Conservation (phyloP, 2,329 filamentous ascomycete genomes). For the Parastagonospora nodorum region DNA sequence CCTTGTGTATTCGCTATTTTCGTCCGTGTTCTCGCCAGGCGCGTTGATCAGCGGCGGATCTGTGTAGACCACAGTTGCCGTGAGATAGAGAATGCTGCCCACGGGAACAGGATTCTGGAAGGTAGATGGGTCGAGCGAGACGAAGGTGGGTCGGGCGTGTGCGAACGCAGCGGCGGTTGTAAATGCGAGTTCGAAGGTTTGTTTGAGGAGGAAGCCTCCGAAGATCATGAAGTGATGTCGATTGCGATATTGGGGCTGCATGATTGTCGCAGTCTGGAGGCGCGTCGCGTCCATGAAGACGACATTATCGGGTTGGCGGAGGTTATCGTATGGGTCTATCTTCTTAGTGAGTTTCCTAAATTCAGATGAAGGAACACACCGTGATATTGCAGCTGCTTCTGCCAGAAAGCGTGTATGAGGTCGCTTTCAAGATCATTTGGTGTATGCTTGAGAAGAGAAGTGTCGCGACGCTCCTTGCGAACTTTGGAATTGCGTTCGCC, state of each 20-base stretch:
- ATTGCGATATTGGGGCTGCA: conserved; percentile 75
- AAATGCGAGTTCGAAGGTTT: conserved; percentile 77
- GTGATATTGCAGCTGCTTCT: conserved; percentile 68
- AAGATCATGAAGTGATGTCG: conserved; percentile 80
- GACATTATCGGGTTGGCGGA: conserved; percentile 62
- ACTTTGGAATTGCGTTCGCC: conserved; percentile 70
- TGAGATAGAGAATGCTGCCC: conserved; percentile 75
- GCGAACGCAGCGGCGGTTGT: conserved; percentile 74
- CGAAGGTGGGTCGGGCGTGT: conserved; percentile 71
- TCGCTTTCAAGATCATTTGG: conserved; percentile 74
- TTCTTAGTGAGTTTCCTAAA: not conserved
- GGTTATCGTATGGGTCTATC: conserved; percentile 59
- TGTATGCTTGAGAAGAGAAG: conserved; percentile 67
- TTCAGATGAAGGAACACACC: conserved; percentile 41
- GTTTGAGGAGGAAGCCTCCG: conserved; percentile 74
- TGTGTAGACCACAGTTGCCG: conserved; percentile 72
- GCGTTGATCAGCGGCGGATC: conserved; percentile 60
- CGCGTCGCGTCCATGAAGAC: conserved; percentile 66
- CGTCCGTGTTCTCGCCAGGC: conserved; percentile 39
- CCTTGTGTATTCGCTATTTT: conserved; percentile 58
- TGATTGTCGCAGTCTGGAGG: conserved; percentile 71
- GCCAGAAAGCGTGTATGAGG: conserved; percentile 75
- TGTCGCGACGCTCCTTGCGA: conserved; percentile 66
- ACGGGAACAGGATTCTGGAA: conserved; percentile 78
- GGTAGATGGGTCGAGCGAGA: conserved; percentile 73